Base-by-base conservation (phyloP, 495 filamentous ascomycete species). In the Penicillium tannophilum region DNA sequence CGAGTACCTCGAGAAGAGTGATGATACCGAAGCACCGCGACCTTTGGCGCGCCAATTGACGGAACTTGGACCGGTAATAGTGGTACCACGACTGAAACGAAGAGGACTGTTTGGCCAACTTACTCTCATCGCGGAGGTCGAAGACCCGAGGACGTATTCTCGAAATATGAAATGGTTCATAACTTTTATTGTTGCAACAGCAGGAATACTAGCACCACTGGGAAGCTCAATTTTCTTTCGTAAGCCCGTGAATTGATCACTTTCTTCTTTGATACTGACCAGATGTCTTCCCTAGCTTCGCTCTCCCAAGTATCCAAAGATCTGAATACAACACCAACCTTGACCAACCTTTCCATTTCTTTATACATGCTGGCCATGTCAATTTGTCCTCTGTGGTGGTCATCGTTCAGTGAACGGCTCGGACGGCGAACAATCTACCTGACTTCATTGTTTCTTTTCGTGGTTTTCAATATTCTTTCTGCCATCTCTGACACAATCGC, bases 301-400 rank as follows among this genome's bases (percentile, higher is more conserved):
- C 82, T 98, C 23, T 76, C 81, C 8, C 79, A 90, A 48, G 86
- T 97, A 31, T 71, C 88, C 3, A 64, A 66, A 10, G 86, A 92
- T 26, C 74, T 97, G 26, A 52, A 86, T 50, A 78, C 87, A 19
- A 84, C 84, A 0, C 69, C 84, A n/a, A 88, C 89, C 1, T 77
- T 93, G 30, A 86, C 91, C 24, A 97, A 97, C 67, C 65, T 96
- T 46, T 88, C 89, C 6, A 87, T 95, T 10, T 89, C 93, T 2
- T 70, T 96, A 51, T 97, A 95, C 68, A 93, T 96, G 92, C 81
- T 96, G 7, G 77, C 83, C 54, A 94, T 97, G 91, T 84, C 88
- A 17, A 90, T 97, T 26, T 96, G 92, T 60, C 93, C 93, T 2
- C 81, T 97, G 6, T 97, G 92, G 91, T 97, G 93, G 93, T 94